A percentile compares a stretch with the other conserved stretches of the same genome.
Conservation (phyloP, 2,329 filamentous ascomycete species). For the Blastomyces emzantsi region DNA sequence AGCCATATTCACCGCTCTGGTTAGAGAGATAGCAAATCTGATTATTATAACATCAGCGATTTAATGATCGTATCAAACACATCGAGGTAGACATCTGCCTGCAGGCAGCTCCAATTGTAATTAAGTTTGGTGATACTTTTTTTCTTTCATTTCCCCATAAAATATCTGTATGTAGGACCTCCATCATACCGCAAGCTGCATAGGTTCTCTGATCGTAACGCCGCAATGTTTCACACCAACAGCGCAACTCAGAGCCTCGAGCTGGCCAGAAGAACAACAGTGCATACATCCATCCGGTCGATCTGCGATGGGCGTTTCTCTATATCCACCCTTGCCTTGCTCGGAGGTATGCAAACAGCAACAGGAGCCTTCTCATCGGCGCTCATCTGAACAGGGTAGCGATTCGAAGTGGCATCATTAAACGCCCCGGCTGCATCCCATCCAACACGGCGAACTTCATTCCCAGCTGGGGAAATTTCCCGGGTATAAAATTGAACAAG, state of each 20-base stretch:
- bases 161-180: neutral
- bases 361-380: neutral
- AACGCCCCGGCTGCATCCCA: neutral
- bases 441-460: neutral
- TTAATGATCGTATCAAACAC: neutral
- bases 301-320: neutral
- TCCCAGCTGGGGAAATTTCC: neutral
- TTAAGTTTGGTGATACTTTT: neutral
- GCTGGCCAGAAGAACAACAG: neutral
- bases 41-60: neutral
- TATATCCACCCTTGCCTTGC: neutral
- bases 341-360: too few relatives aligned
- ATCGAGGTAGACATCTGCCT: neutral
- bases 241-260: neutral
- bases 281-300: neutral
- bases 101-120: neutral
- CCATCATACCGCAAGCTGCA: too few relatives aligned
- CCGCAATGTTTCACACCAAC: neutral
- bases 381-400: neutral
- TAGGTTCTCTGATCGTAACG: neutral
- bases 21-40: neutral
- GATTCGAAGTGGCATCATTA: neutral
- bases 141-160: neutral
- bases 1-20: neutral
- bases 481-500: neutral